A percentile compares a stretch with the other conserved stretches of the same genome.
Evolutionary conservation across 169 alveolate genomes (phyloP).

Genomic region (Cryptosporidium sp.): DNA sequence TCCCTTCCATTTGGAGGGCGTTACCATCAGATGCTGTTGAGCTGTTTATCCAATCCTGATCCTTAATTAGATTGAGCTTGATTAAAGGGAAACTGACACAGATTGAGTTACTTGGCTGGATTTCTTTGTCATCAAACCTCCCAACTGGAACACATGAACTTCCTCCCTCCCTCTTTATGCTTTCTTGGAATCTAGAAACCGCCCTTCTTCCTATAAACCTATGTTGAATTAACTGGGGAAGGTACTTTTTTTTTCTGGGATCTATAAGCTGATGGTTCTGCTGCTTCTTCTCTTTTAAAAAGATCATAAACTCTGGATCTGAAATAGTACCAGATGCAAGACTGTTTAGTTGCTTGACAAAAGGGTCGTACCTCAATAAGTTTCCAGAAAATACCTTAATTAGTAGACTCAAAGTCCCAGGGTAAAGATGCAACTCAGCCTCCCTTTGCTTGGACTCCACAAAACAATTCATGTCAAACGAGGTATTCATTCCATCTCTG

Average conservation of each 20-base stretch:
- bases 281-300: background rate
- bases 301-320: conserved; percentile 16
- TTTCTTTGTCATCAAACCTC: background rate
- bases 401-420: background rate
- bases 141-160: background rate
- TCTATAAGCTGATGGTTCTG: background rate
- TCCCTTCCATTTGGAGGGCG: background rate
- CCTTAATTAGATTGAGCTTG: background rate
- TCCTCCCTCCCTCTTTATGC: background rate
- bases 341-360: background rate
- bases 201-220: conserved; percentile 11
- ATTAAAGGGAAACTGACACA: conserved; percentile 21
- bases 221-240: conserved; percentile 24
- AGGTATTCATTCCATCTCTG: background rate
- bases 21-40: background rate
- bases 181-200: background rate
- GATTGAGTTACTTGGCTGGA: conserved; percentile 49
- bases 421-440: conserved; percentile 4
- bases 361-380: conserved; percentile 18
- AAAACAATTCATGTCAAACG: conserved; percentile 69
- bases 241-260: background rate
- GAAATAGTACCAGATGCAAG: conserved; percentile 46
- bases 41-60: background rate
- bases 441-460: conserved; percentile 2
- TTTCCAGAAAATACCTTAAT: conserved; percentile 15